phyloP scores from a whole-genome alignment of 495 filamentous ascomycete species.

The Penicillium nucicola region DNA sequence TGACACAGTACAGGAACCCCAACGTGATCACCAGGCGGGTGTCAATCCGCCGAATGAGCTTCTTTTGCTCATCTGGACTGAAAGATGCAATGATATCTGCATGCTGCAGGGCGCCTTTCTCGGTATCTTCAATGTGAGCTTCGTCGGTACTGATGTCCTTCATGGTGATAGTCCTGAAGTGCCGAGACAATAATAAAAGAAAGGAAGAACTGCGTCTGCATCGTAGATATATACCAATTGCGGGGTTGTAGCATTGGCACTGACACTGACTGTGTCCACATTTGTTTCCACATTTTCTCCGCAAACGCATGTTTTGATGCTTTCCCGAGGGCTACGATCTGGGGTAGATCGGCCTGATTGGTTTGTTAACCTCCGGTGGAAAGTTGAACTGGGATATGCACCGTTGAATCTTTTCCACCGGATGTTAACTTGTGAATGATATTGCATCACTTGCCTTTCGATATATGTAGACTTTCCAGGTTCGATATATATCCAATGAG shows the following conservation, averaged over 20 bases:
- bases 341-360: neutral
- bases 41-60: slow-evolving; percentile 8
- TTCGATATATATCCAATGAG: too few species aligned
- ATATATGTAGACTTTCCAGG: too few species aligned
- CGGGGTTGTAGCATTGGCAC: neutral
- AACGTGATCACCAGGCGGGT: slow-evolving; percentile 3
- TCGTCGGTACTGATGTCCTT: neutral
- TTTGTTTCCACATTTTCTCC: neutral
- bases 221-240: neutral
- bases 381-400: neutral
- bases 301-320: neutral
- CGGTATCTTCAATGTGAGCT: neutral
- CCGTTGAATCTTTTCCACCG: neutral
- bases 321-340: neutral
- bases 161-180: neutral
- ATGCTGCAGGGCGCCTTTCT: neutral
- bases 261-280: neutral
- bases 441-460: too few species aligned
- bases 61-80: slow-evolving; percentile 4
- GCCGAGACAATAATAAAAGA: neutral
- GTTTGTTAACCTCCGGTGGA: slow-evolving; percentile 1
- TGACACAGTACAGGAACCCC: slow-evolving; percentile 6
- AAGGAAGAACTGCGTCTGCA: neutral
- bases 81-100: neutral
- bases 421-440: too few species aligned